Conservation (phyloP, 805 yeast genomes). For the Ogataea ganodermae region DNA sequence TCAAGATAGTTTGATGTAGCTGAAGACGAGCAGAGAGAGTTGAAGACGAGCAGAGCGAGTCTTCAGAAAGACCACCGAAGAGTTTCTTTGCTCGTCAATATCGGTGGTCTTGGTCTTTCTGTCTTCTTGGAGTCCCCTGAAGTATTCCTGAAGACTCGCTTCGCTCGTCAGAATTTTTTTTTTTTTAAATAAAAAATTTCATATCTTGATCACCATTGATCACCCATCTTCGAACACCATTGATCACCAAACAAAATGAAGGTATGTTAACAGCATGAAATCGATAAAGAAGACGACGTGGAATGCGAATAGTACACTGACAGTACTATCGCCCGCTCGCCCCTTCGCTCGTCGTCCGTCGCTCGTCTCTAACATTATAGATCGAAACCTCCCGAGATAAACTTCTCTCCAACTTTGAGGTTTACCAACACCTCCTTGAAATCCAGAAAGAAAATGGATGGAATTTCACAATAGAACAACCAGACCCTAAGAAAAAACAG, state of each 20-base stretch:
- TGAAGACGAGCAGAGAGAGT: too few relatives aligned
- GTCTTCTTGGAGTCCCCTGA: too few relatives aligned
- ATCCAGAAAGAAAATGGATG: slow-evolving; percentile 50
- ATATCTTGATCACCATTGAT: not conserved
- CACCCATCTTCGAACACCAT: not conserved
- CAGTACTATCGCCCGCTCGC: not conserved
- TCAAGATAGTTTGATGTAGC: too few relatives aligned
- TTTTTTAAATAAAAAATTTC: not conserved
- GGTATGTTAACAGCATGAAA: slow-evolving; percentile 13
- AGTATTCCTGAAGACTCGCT: too few relatives aligned
- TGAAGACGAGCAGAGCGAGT: not conserved
- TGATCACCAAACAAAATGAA: slow-evolving; percentile 11
- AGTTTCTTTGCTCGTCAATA: not conserved
- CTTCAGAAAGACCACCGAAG: not conserved
- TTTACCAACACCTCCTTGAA: slow-evolving; percentile 51
- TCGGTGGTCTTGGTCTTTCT: too few relatives aligned
- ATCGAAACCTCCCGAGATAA: slow-evolving; percentile 54
- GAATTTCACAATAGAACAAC: slow-evolving; percentile 39
- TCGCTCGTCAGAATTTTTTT: not conserved
- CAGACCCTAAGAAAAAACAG: slow-evolving; percentile 23
- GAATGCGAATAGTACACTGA: too few relatives aligned
- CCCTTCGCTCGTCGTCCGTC: not conserved
- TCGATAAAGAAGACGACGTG: too few relatives aligned
- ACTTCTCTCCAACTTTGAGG: slow-evolving; percentile 67
- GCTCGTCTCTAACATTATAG: slow-evolving; percentile 26